phyloP scores from a whole-genome alignment of 345 rosid genomes.

The Reutealis trisperma region DNA sequence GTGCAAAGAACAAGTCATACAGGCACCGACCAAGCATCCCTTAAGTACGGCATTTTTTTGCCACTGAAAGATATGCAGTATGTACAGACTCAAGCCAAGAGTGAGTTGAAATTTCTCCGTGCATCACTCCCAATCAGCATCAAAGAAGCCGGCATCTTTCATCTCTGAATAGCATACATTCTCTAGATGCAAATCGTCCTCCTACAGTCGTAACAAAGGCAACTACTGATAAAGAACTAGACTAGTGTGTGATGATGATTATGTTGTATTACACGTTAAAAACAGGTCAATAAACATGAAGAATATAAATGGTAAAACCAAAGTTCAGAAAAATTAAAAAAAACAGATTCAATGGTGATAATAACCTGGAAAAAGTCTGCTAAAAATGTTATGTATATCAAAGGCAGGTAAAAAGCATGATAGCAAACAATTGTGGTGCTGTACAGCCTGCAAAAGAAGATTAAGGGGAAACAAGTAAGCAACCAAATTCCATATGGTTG shows the following conservation, averaged over 20 bases:
- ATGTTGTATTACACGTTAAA: not conserved
- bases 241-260: not conserved
- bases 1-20: not conserved
- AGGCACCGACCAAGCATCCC: not conserved
- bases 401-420: constrained; percentile 85
- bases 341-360: not conserved
- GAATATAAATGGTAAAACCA: not conserved
- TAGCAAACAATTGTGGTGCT: constrained; percentile 64
- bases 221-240: not conserved
- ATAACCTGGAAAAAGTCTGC: constrained; percentile 92
- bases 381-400: constrained; percentile 67
- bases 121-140: constrained; percentile 79
- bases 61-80: constrained; percentile 1
- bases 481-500: not conserved
- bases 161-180: constrained; percentile 88
- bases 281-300: not conserved
- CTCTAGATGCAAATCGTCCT: constrained; percentile 79
- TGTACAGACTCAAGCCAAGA: not conserved
- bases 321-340: not conserved
- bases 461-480: not conserved
- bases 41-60: not conserved
- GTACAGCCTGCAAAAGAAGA: constrained; percentile 64
- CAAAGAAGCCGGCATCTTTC: constrained; percentile 96
- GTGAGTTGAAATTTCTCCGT: not conserved
- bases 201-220: constrained; percentile 43